Percentiles rank a stretch among this genome's conserved stretches.
Evolutionary conservation across 805 yeast species (phyloP).

Genomic region (Ogataea pilisensis): DNA sequence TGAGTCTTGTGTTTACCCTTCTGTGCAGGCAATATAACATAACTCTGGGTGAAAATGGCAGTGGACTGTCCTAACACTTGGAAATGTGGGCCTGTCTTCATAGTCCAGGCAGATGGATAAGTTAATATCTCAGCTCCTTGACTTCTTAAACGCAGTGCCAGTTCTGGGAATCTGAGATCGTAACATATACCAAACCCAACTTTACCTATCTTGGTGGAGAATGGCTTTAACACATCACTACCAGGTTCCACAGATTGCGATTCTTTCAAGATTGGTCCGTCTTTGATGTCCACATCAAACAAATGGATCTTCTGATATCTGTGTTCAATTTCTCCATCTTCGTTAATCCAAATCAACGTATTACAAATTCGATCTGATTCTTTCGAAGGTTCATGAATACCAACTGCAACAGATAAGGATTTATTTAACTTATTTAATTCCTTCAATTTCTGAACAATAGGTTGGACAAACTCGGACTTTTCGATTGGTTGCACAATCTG

Average conservation of each 20-base stretch:
- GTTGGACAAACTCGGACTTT: constrained; percentile 37
- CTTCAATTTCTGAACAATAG: constrained; percentile 43
- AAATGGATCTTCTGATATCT: constrained; percentile 83
- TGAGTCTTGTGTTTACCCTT: constrained; percentile 66
- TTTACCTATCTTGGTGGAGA: constrained; percentile 55
- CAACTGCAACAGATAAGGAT: constrained; percentile 68
- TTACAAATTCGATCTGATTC: constrained; percentile 54
- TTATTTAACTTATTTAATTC: constrained; percentile 36
- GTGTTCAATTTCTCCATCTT: constrained; percentile 59
- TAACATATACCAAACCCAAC: constrained; percentile 78
- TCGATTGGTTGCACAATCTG: constrained; percentile 48
- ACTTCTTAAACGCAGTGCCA: constrained; percentile 58
- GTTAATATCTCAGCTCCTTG: constrained; percentile 74
- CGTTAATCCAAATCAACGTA: constrained; percentile 65
- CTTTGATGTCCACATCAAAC: constrained; percentile 79
- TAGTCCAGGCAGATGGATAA: constrained; percentile 91
- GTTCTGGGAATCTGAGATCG: constrained; percentile 84
- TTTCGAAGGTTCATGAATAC: constrained; percentile 77
- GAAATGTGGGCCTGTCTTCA: constrained; percentile 95
- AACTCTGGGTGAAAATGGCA: constrained; percentile 86
- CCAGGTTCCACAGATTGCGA: constrained; percentile 84
- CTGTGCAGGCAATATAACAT: constrained; percentile 86
- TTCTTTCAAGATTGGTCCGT: constrained; percentile 80
- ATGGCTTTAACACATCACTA: constrained; percentile 43
- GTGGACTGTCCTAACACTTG: constrained; percentile 71